phyloP scores from a whole-genome alignment of 371 early-diverging fungal genomes.

The Smittium culicis region DNA sequence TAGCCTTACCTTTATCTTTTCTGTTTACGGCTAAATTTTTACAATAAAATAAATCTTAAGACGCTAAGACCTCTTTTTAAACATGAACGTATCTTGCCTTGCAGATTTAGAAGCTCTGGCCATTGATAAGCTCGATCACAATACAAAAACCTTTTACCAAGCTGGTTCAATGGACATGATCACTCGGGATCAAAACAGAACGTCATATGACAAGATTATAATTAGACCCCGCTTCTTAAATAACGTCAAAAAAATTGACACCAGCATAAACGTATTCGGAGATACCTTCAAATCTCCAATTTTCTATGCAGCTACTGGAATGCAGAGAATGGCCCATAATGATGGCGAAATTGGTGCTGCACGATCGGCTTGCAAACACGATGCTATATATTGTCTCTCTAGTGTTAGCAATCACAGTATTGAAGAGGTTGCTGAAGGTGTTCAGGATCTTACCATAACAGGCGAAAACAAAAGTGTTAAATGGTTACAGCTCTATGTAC shows the following conservation, averaged over 20 bases:
- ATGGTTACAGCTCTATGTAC: constrained; percentile 89
- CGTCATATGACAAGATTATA: constrained; percentile 18
- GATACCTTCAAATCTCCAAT: constrained; percentile 33
- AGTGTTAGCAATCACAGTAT: constrained; percentile 38
- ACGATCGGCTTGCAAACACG: constrained; percentile 27
- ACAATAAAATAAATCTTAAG: too few species aligned
- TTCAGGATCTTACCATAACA: constrained; percentile 7
- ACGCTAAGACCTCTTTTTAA: too few species aligned
- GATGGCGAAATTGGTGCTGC: constrained; percentile 42
- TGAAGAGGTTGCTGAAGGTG: constrained; percentile 38
- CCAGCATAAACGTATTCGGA: constrained; percentile 45
- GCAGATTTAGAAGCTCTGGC: constrained; percentile 25
- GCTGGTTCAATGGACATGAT: constrained; percentile 73
- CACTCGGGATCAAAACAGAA: constrained; percentile 62
- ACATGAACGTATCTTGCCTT: constrained; percentile 12
- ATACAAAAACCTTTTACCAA: constrained; percentile 72
- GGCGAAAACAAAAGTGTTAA: background rate
- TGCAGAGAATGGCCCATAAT: constrained; percentile 46
- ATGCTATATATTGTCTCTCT: constrained; percentile 29
- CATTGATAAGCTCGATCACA: constrained; percentile 19
- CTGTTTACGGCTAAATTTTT: too few species aligned
- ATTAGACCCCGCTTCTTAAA: constrained; percentile 60
- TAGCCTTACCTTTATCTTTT: too few species aligned
- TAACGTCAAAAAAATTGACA: constrained; percentile 48
- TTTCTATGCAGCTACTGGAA: constrained; percentile 35